Conservation (phyloP, 345 rosid genomes). For the Sonneratia alba region DNA sequence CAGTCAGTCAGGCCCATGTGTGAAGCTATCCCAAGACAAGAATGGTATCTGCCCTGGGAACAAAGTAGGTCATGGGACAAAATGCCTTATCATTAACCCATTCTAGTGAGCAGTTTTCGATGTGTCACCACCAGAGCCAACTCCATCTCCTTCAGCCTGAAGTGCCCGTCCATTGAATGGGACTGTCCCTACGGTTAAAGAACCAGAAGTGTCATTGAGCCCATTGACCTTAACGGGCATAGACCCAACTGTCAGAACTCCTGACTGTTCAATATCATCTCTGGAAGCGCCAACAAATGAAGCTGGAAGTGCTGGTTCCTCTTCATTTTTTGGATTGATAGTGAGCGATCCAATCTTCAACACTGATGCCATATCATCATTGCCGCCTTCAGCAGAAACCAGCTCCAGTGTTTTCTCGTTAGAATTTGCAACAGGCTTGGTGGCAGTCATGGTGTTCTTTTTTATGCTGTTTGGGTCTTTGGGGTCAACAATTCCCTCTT, state of each 20-base stretch:
- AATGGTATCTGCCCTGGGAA: not conserved
- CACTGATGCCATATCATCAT: slow-evolving; percentile 15
- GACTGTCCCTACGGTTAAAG: slow-evolving; percentile 51
- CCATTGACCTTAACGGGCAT: slow-evolving; percentile 64
- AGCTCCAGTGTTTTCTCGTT: not conserved
- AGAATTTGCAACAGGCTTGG: slow-evolving; percentile 12
- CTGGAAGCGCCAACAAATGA: slow-evolving; percentile 9
- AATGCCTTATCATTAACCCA: slow-evolving; percentile 3
- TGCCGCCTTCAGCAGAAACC: slow-evolving; percentile 8
- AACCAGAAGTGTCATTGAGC: slow-evolving; percentile 29
- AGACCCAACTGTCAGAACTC: slow-evolving; percentile 53
- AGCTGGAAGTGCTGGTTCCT: slow-evolving; percentile 10
- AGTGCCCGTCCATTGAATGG: slow-evolving; percentile 47
- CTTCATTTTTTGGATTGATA: slow-evolving; percentile 21
- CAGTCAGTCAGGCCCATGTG: not conserved
- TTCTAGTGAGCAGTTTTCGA: slow-evolving; percentile 5
- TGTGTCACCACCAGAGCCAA: not conserved
- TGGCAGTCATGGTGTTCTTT: slow-evolving; percentile 11
- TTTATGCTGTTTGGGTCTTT: slow-evolving; percentile 12
- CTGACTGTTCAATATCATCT: slow-evolving; percentile 6
- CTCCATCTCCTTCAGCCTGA: slow-evolving; percentile 23
- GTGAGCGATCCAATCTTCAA: slow-evolving; percentile 27
- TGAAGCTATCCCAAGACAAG: not conserved
- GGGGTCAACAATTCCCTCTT: slow-evolving; percentile 12
- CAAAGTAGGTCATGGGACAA: not conserved